These are phyloP conservation scores for Phylloporus gajari DNA, from an alignment of 1,284 basidiomycete genomes.

Conservation along the genomic window DNA sequence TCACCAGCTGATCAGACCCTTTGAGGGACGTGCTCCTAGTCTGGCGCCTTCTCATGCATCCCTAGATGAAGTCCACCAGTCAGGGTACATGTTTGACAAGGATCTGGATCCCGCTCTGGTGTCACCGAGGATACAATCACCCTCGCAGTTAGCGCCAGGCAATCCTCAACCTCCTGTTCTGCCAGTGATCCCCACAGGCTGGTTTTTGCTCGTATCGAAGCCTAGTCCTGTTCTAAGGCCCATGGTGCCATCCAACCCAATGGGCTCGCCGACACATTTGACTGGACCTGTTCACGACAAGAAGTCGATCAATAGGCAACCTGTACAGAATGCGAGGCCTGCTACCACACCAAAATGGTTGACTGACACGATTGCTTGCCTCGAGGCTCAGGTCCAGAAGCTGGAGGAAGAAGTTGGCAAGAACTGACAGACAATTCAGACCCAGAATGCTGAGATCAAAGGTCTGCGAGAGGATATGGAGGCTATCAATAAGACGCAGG, in stretches of 20 bases:
- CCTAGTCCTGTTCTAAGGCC: not conserved
- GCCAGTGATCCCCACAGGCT: not conserved
- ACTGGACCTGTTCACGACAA: not conserved
- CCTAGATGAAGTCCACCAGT: not conserved
- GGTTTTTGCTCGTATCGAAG: not conserved
- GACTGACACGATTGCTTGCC: not conserved
- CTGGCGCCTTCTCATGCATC: no score
- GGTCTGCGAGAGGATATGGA: not conserved
- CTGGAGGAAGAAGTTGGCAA: not conserved
- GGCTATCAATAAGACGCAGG: not conserved
- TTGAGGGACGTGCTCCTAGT: no score
- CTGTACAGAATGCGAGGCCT: not conserved
- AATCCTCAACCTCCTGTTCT: not conserved
- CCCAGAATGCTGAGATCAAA: not conserved
- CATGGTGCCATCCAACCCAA: no score
- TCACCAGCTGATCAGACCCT: no score
- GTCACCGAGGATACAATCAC: not conserved
- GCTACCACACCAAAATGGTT: not conserved
- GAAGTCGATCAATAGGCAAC: no score
- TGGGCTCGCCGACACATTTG: not conserved
- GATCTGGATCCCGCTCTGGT: no score
- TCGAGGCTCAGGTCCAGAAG: not conserved
- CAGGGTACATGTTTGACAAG: no score
- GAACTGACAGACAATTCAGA: not conserved
- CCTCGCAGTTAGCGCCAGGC: not conserved